Conservation (phyloP, 2,329 filamentous ascomycete species). For the Neofusicoccum umdonicola region DNA sequence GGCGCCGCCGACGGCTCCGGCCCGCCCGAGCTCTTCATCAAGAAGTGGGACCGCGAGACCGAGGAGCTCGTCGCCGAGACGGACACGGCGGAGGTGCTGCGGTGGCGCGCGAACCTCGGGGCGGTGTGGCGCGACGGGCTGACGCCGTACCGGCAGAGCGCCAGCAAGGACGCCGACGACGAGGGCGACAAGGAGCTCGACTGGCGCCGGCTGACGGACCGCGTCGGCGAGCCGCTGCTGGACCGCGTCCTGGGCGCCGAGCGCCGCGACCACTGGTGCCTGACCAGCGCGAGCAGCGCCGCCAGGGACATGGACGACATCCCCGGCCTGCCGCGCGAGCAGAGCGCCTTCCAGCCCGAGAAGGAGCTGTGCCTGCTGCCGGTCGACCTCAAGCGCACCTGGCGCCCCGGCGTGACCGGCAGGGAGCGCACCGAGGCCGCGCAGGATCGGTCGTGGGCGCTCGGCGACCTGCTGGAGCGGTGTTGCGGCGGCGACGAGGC, state of each 20-base stretch:
- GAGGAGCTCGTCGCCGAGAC: conserved; percentile 48
- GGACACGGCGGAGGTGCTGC: conserved; percentile 43
- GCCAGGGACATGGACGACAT: conserved; percentile 58
- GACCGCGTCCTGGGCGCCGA: conserved; percentile 52
- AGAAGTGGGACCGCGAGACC: conserved; percentile 53
- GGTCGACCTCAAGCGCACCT: conserved; percentile 61
- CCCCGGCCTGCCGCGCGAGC: conserved; percentile 49
- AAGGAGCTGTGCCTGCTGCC: conserved; percentile 54
- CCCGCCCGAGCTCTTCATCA: conserved; percentile 48
- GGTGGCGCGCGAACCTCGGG: conserved; percentile 56
- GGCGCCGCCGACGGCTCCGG: conserved; percentile 26
- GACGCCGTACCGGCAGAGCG: conserved; percentile 48
- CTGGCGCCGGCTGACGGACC: conserved; percentile 54
- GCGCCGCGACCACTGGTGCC: conserved; percentile 48
- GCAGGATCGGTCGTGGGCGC: conserved; percentile 61
- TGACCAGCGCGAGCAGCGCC: conserved; percentile 59
- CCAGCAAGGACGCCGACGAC: conserved; percentile 28
- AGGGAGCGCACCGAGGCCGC: conserved; percentile 62
- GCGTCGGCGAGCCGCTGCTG: conserved; percentile 50
- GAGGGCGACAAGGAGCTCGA: conserved; percentile 46
- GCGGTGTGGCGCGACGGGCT: conserved; percentile 54
- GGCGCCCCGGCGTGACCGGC: conserved; percentile 60
- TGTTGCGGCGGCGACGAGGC: conserved; percentile 34
- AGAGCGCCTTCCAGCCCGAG: conserved; percentile 31
- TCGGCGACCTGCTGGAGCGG: conserved; percentile 51